Evolutionary conservation across 495 filamentous ascomycete species (phyloP), one percentile per base, ranked within the genome.

Genomic region (Platismatia glauca): DNA sequence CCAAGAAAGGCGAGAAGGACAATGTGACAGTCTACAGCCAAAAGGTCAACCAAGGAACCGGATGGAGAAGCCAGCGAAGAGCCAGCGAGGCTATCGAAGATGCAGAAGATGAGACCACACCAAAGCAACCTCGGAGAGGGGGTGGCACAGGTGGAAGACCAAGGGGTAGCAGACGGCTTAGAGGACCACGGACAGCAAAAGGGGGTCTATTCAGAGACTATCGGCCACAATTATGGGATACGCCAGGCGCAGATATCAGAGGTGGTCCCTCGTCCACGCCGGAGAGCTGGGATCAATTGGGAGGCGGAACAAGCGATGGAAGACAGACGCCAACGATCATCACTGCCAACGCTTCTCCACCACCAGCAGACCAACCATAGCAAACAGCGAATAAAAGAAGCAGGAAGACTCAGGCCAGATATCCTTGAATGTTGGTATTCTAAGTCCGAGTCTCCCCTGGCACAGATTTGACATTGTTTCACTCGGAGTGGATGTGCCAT

Each of bases 1-100:
- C 60, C 12, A 66, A 61, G 20, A 77, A 73, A 57, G 80, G 78
- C 7, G 77, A 82, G 62, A 71, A 68, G 5, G 80, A 81, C 61
- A 63, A 67, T 0, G 77, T 82, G 18, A 64, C 63, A 0, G 53
- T 68, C 35, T 48, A 60, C 43, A 15, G 64, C 20, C 57, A 58
- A 12, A 61, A 59, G 24, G 34, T 37, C 22, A 44, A 58, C 35
- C 58, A 57, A n/a, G 59, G 59, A 7, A 46, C 59, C 27, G 66
- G 66, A 22, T 65, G 66, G 66, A 59, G 66, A n/a, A 62, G 50
- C 16, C 60, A 62, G 31, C 60, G 56, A 7, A 24, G 24, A 39
- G 55, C n/a, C 35, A 58, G 57, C 31, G 58, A 60, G 24, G 31
- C 38, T 8, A 39, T 5, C 1, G 46, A 46, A 43, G 48, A 60